These are phyloP conservation scores for Salicornia ramosissima DNA, from an alignment of 148 eudicot genomes.

Conservation along the genomic window DNA sequence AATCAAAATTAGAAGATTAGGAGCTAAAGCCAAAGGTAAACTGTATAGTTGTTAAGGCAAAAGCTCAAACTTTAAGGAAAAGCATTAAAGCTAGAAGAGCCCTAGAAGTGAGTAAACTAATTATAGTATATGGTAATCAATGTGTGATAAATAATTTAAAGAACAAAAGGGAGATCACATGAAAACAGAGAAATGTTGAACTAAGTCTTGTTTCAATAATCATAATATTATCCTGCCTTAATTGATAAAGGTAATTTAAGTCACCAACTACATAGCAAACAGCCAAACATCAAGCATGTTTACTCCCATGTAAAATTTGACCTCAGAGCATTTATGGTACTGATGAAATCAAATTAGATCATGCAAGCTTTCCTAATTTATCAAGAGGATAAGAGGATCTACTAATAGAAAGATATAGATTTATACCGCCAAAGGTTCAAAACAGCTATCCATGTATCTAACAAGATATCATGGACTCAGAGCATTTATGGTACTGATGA, in stretches of 20 bases:
- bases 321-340: too few species aligned
- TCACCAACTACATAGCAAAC: too few species aligned
- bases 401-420: constrained; percentile 7
- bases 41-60: neutral
- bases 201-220: neutral
- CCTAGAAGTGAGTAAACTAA: neutral
- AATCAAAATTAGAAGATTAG: neutral
- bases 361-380: too few species aligned
- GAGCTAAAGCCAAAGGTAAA: neutral
- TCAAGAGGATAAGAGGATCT: neutral
- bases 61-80: neutral
- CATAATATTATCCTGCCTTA: neutral
- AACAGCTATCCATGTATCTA: constrained; percentile 93
- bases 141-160: neutral
- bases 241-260: neutral
- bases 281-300: neutral
- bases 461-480: constrained; percentile 90
- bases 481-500: too few species aligned
- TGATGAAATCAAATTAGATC: too few species aligned
- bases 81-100: neutral
- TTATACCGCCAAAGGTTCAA: constrained; percentile 75
- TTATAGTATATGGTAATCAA: neutral
- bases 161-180: too few species aligned
- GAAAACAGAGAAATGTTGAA: too few species aligned
- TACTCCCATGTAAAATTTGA: neutral